Conservation (phyloP, 306 rosid species). For the Heteromeles arbutifolia region DNA sequence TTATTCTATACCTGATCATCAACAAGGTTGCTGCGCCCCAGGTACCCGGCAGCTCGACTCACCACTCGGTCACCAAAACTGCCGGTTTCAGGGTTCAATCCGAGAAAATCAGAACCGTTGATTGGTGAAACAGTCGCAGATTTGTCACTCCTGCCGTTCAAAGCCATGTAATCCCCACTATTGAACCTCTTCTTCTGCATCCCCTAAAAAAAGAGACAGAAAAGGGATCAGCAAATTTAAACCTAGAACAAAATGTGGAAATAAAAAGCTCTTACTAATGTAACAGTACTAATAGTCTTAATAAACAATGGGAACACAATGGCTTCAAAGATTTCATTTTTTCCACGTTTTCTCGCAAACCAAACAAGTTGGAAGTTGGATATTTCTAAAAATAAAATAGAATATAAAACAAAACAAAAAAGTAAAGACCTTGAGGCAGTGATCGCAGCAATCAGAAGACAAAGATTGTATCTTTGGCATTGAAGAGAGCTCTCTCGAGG, state of each 20-base stretch:
- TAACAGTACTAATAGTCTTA: slow-evolving; percentile 5
- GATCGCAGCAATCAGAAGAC: slow-evolving; percentile 26
- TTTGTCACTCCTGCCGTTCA: slow-evolving; percentile 19
- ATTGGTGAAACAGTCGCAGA: slow-evolving; percentile 14
- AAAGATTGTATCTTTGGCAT: slow-evolving; percentile 44
- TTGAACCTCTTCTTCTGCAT: slow-evolving; percentile 50
- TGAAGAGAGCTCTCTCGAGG: slow-evolving; percentile 87
- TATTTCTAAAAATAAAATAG: not conserved
- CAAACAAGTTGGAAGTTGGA: not conserved
- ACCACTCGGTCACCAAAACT: not conserved
- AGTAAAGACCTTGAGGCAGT: slow-evolving; percentile 46
- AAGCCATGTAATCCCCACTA: slow-evolving; percentile 10
- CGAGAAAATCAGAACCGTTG: slow-evolving; percentile 27
- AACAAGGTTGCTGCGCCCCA: not conserved
- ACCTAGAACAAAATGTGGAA: not conserved
- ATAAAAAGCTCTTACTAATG: not conserved
- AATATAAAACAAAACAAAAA: not conserved
- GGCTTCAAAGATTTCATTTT: not conserved
- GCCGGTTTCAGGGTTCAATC: slow-evolving; percentile 18
- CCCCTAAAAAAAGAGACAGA: not conserved
- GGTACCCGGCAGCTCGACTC: slow-evolving; percentile 8
- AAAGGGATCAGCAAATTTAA: not conserved
- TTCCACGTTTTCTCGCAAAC: slow-evolving; percentile 10
- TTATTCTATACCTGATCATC: not conserved
- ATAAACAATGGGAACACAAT: not conserved